Percentiles rank a stretch among this genome's conserved stretches.
Conservation (phyloP, 805 yeast genomes). For the Lipomyces yamanashiensis region DNA sequence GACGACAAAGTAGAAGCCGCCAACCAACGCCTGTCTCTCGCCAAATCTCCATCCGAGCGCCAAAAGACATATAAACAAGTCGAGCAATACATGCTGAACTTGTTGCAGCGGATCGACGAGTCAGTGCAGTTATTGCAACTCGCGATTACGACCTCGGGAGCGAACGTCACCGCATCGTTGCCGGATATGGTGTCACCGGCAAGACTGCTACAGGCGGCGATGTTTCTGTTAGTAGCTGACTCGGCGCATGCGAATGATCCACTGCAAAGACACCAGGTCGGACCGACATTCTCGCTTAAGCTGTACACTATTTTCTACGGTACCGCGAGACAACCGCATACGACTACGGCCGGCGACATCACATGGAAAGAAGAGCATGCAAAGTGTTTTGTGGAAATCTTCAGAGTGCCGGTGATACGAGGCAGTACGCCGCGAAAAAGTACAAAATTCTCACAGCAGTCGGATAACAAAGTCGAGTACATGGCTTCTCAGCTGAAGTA, state of each 20-base stretch:
- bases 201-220: slow-evolving; percentile 65
- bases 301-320: slow-evolving; percentile 60
- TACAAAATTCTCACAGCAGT: slow-evolving; percentile 7
- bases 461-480: not conserved
- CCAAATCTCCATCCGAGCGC: slow-evolving; percentile 38
- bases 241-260: slow-evolving; percentile 35
- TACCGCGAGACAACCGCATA: slow-evolving; percentile 53
- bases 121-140: slow-evolving; percentile 70
- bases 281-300: slow-evolving; percentile 63
- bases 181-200: slow-evolving; percentile 66
- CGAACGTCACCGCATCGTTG: slow-evolving; percentile 56
- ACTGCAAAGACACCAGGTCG: slow-evolving; percentile 50
- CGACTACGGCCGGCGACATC: slow-evolving; percentile 52
- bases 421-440: slow-evolving; percentile 2
- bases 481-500: slow-evolving; percentile 38
- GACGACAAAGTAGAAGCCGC: slow-evolving; percentile 55
- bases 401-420: slow-evolving; percentile 39
- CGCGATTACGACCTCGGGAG: slow-evolving; percentile 71
- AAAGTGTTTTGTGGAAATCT: slow-evolving; percentile 54
- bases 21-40: slow-evolving; percentile 42
- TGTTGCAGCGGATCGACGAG: slow-evolving; percentile 58
- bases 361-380: slow-evolving; percentile 78
- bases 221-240: slow-evolving; percentile 51
- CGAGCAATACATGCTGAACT: slow-evolving; percentile 54
- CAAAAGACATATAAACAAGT: slow-evolving; percentile 52